These are phyloP conservation scores for Globisporangium iwayamae DNA, from an alignment of 352 stramenopile species.

Conservation along the genomic window DNA sequence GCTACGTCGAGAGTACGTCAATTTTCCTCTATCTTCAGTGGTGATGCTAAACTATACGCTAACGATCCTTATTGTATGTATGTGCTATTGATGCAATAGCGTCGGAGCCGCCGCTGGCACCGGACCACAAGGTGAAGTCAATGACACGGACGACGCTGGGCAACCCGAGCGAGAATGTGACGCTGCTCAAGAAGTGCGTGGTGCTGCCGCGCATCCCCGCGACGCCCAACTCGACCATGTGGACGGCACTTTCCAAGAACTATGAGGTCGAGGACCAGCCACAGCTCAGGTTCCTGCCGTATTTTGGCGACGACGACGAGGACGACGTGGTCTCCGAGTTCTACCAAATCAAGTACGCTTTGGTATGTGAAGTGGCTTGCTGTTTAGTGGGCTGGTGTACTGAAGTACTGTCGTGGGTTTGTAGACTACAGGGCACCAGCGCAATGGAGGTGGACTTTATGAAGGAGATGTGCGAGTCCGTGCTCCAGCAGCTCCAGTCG, in stretches of 20 bases:
- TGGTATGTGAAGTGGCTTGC: neutral
- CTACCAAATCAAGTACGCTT: slow-evolving; percentile 76
- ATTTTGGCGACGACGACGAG: slow-evolving; percentile 81
- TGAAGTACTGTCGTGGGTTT: neutral
- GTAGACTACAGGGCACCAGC: slow-evolving; percentile 62
- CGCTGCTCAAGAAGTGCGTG: slow-evolving; percentile 30
- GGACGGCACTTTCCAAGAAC: slow-evolving; percentile 79
- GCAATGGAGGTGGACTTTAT: slow-evolving; percentile 67
- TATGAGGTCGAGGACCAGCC: slow-evolving; percentile 86
- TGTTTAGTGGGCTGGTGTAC: no score
- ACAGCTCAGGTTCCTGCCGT: slow-evolving; percentile 62
- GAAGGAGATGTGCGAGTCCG: slow-evolving; percentile 64
- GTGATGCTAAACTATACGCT: neutral
- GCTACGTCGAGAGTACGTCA: slow-evolving; percentile 46
- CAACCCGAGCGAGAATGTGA: slow-evolving; percentile 23
- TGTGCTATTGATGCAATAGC: slow-evolving; percentile 22
- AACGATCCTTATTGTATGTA: neutral
- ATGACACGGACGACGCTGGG: slow-evolving; percentile 26
- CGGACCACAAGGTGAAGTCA: slow-evolving; percentile 20
- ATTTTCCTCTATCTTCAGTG: neutral
- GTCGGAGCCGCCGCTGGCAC: slow-evolving; percentile 32
- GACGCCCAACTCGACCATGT: slow-evolving; percentile 65
- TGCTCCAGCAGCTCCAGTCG: slow-evolving; percentile 57
- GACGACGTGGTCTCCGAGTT: slow-evolving; percentile 82
- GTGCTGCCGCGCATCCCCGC: slow-evolving; percentile 48